These are phyloP conservation scores for Fragaria vesca DNA, from an alignment of 306 rosid genomes.

Conservation along the genomic window DNA sequence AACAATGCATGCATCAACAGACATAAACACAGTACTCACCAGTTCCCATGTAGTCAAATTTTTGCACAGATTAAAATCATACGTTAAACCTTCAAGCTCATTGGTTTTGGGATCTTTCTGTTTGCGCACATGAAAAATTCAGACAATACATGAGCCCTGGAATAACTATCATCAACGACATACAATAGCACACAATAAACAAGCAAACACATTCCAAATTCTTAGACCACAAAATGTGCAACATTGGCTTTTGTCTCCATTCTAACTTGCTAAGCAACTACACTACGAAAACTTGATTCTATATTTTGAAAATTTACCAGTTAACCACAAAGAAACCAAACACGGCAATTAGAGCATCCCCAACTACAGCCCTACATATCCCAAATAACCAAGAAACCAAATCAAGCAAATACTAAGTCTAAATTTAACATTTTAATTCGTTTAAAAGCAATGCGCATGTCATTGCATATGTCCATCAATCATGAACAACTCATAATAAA, in stretches of 20 bases:
- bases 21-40: conserved; percentile 38
- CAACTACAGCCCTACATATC: no score
- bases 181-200: background rate
- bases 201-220: background rate
- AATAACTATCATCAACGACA: background rate
- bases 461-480: no score
- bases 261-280: conserved; percentile 2
- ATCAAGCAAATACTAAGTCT: no score
- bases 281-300: background rate
- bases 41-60: conserved; percentile 98
- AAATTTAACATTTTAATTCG: no score
- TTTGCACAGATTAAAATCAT: conserved; percentile 82
- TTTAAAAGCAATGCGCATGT: no score
- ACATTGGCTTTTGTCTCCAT: background rate
- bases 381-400: no score
- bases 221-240: background rate
- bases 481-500: no score
- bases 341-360: no score
- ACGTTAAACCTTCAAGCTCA: conserved; percentile 83
- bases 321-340: no score
- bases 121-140: conserved; percentile 38
- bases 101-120: conserved; percentile 93
- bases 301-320: no score
- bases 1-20: background rate
- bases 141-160: conserved; percentile 12